Conservation (phyloP, 306 rosid species). For the Sophora flavescens region DNA sequence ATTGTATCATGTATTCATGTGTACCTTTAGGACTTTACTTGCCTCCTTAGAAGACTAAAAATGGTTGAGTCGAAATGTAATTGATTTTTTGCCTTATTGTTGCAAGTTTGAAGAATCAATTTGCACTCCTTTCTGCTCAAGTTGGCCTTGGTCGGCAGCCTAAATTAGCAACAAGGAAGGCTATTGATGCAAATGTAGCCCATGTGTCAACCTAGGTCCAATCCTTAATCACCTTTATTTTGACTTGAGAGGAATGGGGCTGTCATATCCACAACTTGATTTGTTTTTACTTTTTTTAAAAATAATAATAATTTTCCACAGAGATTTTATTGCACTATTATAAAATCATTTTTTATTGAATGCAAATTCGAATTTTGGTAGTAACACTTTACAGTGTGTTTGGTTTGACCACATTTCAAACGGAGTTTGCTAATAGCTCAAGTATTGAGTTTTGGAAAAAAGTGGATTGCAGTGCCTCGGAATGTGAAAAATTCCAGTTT, state of each 20-base stretch:
- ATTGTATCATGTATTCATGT: constrained; percentile 35
- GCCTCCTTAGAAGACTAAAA: constrained; percentile 32
- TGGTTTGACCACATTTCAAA: too few species aligned
- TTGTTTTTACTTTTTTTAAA: too few species aligned
- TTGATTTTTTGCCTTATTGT: constrained; percentile 30
- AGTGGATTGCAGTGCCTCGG: too few species aligned
- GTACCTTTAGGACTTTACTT: constrained; percentile 25
- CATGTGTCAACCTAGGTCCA: constrained; percentile 6
- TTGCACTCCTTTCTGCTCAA: neutral
- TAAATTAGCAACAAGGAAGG: constrained; percentile 7
- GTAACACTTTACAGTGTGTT: too few species aligned
- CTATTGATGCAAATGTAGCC: neutral
- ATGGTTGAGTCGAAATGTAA: neutral
- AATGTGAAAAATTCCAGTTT: too few species aligned
- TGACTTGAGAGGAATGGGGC: neutral
- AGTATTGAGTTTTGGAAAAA: too few species aligned
- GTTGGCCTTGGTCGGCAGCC: constrained; percentile 15
- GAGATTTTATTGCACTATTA: too few species aligned
- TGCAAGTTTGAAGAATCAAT: constrained; percentile 42
- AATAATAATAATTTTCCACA: too few species aligned
- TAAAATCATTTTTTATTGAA: too few species aligned
- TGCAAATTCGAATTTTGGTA: too few species aligned
- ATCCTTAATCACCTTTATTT: neutral
- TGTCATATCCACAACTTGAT: neutral
- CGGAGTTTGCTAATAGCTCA: too few species aligned